Evolutionary conservation across 2,329 filamentous ascomycete genomes (phyloP).

Genomic region (Chalara sp.): DNA sequence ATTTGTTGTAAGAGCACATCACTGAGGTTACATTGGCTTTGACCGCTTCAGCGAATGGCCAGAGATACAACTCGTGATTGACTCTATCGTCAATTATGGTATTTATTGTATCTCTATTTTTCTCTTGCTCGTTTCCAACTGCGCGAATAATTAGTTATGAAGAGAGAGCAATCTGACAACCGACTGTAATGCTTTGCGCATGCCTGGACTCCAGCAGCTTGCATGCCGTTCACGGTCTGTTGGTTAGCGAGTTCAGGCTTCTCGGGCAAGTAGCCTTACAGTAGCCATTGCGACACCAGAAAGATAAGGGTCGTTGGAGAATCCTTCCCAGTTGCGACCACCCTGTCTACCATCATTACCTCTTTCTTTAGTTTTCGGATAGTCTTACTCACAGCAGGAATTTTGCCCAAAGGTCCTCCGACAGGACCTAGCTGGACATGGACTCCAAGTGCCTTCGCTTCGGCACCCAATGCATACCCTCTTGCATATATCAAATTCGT

Average conservation of each 20-base stretch:
- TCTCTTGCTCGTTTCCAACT: slow-evolving; percentile 64
- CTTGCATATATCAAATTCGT: slow-evolving; percentile 64
- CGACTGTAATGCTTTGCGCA: slow-evolving; percentile 49
- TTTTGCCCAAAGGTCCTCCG: slow-evolving; percentile 68
- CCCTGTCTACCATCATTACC: slow-evolving; percentile 44
- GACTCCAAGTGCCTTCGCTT: slow-evolving; percentile 63
- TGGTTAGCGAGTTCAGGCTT: neutral
- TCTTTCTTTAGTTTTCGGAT: slow-evolving; percentile 46
- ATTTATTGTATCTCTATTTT: slow-evolving; percentile 44
- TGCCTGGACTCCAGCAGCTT: slow-evolving; percentile 43
- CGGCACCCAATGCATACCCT: slow-evolving; percentile 61
- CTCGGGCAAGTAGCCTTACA: slow-evolving; percentile 6
- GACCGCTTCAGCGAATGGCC: slow-evolving; percentile 62
- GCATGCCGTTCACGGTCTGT: slow-evolving; percentile 52
- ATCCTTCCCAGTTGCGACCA: slow-evolving; percentile 80
- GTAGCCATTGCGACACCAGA: slow-evolving; percentile 56
- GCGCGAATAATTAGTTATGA: slow-evolving; percentile 18
- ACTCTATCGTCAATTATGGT: slow-evolving; percentile 58
- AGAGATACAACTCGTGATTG: slow-evolving; percentile 47
- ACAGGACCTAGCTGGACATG: slow-evolving; percentile 71
- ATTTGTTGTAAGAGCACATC: slow-evolving; percentile 70
- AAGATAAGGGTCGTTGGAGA: slow-evolving; percentile 71
- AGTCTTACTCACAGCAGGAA: slow-evolving; percentile 48
- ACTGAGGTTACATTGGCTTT: slow-evolving; percentile 56
- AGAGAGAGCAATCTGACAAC: slow-evolving; percentile 23